These are phyloP conservation scores for Corynascus novoguineensis DNA, from an alignment of 495 filamentous ascomycete species.

Conservation along the genomic window DNA sequence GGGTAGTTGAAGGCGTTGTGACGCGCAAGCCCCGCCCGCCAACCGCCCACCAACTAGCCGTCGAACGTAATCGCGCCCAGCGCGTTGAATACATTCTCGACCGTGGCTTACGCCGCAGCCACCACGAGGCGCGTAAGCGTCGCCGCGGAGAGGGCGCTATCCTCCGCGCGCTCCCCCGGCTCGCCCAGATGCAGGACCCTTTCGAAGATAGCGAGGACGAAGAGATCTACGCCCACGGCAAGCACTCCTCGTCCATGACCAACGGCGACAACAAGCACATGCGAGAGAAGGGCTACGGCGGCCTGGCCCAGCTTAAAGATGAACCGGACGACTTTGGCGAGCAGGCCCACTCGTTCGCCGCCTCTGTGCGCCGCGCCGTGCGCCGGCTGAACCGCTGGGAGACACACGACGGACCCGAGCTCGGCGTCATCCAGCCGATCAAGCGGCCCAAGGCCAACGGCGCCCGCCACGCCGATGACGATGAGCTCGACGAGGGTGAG, in stretches of 20 bases:
- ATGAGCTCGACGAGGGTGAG: conserved; percentile 30
- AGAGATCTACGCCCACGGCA: conserved; percentile 38
- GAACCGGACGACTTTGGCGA: conserved; percentile 76
- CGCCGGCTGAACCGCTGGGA: conserved; percentile 74
- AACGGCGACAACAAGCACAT: conserved; percentile 30
- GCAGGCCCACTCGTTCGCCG: conserved; percentile 64
- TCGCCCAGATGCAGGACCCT: conserved; percentile 59
- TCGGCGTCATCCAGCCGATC: conserved; percentile 40
- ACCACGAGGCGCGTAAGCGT: conserved; percentile 54
- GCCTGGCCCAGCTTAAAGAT: conserved; percentile 59
- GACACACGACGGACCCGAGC: conserved; percentile 42
- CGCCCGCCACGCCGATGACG: conserved; percentile 24
- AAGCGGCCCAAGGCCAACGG: conserved; percentile 36
- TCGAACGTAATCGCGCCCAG: conserved; percentile 81
- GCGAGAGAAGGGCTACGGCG: conserved; percentile 57
- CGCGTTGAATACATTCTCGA: conserved; percentile 83
- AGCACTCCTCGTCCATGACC: conserved; percentile 3
- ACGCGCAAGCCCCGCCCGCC: conserved; percentile 63
- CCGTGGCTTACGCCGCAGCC: conserved; percentile 60
- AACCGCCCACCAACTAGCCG: conserved; percentile 88
- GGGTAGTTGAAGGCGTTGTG: conserved; percentile 38
- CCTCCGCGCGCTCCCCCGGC: conserved; percentile 62
- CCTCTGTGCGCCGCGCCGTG: conserved; percentile 61
- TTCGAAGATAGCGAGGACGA: conserved; percentile 82
- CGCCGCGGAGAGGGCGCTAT: conserved; percentile 58